These are phyloP conservation scores for Jatropha curcas DNA, from an alignment of 345 rosid species.

Conservation along the genomic window DNA sequence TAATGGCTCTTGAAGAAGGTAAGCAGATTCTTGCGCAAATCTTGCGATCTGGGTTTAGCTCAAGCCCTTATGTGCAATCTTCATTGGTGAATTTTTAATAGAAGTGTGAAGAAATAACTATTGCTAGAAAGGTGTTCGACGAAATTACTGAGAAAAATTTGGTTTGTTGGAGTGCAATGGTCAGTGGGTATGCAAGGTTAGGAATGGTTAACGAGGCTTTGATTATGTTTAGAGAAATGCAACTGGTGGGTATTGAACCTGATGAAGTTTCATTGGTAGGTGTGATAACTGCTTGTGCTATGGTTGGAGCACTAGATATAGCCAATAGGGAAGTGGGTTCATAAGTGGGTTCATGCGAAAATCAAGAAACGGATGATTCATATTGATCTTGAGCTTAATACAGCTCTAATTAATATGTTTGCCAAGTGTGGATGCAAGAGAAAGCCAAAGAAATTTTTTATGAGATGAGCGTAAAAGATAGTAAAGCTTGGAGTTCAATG, in stretches of 20 bases:
- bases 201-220: conserved; percentile 29
- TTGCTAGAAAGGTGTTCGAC: conserved; percentile 21
- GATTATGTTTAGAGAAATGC: conserved; percentile 25
- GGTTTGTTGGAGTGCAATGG: conserved; percentile 24
- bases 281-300: conserved; percentile 25
- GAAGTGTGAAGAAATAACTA: conserved; percentile 13
- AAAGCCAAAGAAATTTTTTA: conserved; percentile 23
- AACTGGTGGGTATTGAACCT: conserved; percentile 20
- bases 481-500: conserved; percentile 27
- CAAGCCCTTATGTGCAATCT: conserved; percentile 14
- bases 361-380: conserved; percentile 12
- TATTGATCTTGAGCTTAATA: conserved; percentile 21
- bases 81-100: conserved; percentile 14
- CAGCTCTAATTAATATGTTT: conserved; percentile 22
- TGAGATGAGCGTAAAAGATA: conserved; percentile 18
- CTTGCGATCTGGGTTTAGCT: conserved; percentile 18
- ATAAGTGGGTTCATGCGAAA: conserved; percentile 18
- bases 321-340: too few species aligned
- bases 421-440: conserved; percentile 25
- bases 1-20: conserved; percentile 18
- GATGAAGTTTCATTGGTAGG: conserved; percentile 19
- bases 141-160: conserved; percentile 24
- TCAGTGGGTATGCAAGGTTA: conserved; percentile 22
- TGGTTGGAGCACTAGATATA: conserved; percentile 24
- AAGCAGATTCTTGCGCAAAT: conserved; percentile 7